Conservation (phyloP, 2,329 filamentous ascomycete genomes). For the Tolypocladium pustulatum region DNA sequence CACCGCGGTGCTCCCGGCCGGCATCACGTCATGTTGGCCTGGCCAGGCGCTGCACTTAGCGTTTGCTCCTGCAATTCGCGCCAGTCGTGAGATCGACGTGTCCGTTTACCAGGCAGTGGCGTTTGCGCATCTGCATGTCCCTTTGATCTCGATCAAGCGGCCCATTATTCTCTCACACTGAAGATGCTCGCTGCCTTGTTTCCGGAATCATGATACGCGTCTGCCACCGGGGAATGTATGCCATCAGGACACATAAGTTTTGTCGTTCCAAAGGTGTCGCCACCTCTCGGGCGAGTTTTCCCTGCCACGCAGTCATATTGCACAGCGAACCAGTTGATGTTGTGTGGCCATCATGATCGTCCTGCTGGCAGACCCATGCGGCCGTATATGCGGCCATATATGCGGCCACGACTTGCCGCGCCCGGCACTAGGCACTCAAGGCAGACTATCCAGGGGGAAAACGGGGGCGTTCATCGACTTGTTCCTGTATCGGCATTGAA, state of each 20-base stretch:
- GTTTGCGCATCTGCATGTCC: background rate
- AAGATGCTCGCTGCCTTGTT: background rate
- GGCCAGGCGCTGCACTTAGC: background rate
- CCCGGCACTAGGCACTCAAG: background rate
- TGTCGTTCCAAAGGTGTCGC: background rate
- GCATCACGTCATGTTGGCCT: background rate
- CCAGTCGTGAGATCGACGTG: background rate
- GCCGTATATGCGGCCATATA: conserved; percentile 5
- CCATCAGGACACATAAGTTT: background rate
- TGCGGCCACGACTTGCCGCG: conserved; percentile 5
- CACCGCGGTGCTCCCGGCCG: background rate
- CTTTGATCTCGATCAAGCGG: background rate
- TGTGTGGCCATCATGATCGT: conserved; percentile 3
- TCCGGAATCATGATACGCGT: background rate
- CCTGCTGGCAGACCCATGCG: conserved; percentile 6
- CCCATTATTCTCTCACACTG: background rate
- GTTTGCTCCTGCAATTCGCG: background rate
- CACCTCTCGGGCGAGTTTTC: background rate
- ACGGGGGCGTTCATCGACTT: background rate
- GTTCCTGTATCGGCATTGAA: background rate
- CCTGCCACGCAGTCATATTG: background rate
- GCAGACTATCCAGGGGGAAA: background rate
- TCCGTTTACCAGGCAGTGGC: background rate
- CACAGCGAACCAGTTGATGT: background rate
- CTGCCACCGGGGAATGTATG: background rate